Evolutionary conservation across 306 rosid species (phyloP).

Genomic region (Vachellia pachyceras): DNA sequence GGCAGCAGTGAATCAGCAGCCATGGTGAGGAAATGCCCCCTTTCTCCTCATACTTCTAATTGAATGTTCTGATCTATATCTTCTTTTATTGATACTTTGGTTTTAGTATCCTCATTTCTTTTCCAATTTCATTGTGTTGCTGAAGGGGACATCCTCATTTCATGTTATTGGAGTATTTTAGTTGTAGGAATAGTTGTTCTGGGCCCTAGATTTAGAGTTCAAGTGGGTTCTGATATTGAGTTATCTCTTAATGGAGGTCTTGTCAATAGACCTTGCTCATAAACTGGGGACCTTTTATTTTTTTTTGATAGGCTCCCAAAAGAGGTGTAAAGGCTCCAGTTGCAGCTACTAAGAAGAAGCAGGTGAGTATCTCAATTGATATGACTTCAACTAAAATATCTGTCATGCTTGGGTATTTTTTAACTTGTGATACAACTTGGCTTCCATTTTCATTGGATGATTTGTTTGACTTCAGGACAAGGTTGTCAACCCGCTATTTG

Average conservation of each 20-base stretch:
- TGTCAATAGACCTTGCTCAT: neutral
- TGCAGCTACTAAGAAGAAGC: slow-evolving; percentile 54
- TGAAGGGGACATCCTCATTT: neutral
- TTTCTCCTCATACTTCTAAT: neutral
- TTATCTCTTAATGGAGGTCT: no score
- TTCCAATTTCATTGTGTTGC: no score
- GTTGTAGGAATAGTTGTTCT: neutral
- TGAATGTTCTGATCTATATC: neutral
- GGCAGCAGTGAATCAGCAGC: neutral
- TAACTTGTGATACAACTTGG: neutral
- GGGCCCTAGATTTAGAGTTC: neutral
- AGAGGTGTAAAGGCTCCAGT: slow-evolving; percentile 49
- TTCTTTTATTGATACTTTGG: neutral
- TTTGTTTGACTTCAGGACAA: slow-evolving; percentile 47
- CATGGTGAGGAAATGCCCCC: neutral
- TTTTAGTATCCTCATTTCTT: neutral
- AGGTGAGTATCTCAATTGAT: slow-evolving; percentile 26
- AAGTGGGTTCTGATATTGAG: neutral
- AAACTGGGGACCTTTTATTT: neutral
- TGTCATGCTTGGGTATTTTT: neutral
- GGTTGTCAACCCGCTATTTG: slow-evolving; percentile 72
- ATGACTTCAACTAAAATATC: neutral
- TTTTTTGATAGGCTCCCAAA: slow-evolving; percentile 52
- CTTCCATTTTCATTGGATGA: neutral
- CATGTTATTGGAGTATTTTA: neutral